Conservation (phyloP, 805 yeast species). For the Metschnikowia dekortorum region DNA sequence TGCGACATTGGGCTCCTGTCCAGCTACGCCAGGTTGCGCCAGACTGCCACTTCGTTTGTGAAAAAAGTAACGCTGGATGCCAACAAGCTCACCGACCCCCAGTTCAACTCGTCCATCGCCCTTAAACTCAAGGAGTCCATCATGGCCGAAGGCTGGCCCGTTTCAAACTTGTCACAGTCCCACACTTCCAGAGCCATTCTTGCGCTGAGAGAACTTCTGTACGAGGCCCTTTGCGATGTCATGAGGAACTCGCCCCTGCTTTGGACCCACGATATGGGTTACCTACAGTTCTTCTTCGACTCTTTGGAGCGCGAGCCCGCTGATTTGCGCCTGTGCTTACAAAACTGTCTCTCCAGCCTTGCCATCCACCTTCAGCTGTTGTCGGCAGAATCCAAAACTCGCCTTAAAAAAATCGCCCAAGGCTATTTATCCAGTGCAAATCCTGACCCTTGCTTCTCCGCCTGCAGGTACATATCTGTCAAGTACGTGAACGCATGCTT, state of each 20-base stretch:
- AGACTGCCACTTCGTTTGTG: constrained; percentile 57
- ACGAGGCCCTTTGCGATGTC: constrained; percentile 74
- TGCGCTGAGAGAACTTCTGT: constrained; percentile 57
- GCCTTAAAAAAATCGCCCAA: constrained; percentile 38
- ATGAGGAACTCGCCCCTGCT: constrained; percentile 43
- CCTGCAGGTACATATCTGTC: constrained; percentile 60
- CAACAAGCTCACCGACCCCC: background rate
- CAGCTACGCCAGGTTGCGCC: constrained; percentile 47
- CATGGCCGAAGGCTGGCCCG: constrained; percentile 60
- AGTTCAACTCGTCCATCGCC: constrained; percentile 43
- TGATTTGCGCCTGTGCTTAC: constrained; percentile 64
- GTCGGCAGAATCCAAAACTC: constrained; percentile 32
- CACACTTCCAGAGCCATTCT: constrained; percentile 32
- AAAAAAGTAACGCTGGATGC: constrained; percentile 47
- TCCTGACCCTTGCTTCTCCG: constrained; percentile 6
- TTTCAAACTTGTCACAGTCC: constrained; percentile 30
- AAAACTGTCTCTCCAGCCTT: constrained; percentile 62
- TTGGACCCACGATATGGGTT: constrained; percentile 43
- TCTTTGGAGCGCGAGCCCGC: constrained; percentile 60
- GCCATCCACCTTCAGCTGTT: constrained; percentile 45
- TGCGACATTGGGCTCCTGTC: constrained; percentile 60
- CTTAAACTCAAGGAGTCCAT: constrained; percentile 50
- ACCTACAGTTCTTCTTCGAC: constrained; percentile 63
- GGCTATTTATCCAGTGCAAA: constrained; percentile 23
- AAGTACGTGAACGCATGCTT: constrained; percentile 62